Conservation (phyloP, 805 yeast genomes). For the Cyberlindnera nakhonratchasimensis region DNA sequence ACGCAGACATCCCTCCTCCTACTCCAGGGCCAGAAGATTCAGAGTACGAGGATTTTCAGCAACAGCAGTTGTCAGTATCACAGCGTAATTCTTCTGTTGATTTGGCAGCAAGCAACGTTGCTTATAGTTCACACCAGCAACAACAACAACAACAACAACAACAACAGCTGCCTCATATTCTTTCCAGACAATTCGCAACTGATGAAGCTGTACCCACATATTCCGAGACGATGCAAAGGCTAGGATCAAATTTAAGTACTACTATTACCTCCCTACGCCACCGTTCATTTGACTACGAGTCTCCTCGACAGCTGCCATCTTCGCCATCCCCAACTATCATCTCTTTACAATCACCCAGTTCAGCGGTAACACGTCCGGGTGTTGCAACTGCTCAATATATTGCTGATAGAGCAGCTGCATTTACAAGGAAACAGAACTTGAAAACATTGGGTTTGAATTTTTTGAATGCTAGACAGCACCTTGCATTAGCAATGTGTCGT, state of each 20-base stretch:
- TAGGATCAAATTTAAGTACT: not conserved
- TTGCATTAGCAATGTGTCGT: constrained; percentile 71
- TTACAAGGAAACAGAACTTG: constrained; percentile 25
- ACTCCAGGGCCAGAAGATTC: constrained; percentile 29
- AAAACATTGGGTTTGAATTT: constrained; percentile 68
- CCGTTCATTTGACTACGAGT: not conserved
- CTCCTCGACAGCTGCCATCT: not conserved
- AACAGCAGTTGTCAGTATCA: constrained; percentile 11
- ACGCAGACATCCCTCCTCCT: constrained; percentile 42
- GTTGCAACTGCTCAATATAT: constrained; percentile 13
- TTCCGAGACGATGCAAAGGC: constrained; percentile 1
- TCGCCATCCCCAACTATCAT: not conserved
- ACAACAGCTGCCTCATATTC: not conserved
- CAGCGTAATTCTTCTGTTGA: constrained; percentile 7
- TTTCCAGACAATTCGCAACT: not conserved
- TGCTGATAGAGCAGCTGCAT: constrained; percentile 13
- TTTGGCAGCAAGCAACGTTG: not conserved
- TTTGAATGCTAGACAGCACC: constrained; percentile 71
- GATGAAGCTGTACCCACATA: not conserved
- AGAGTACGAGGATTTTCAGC: constrained; percentile 25
- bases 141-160: constrained; percentile 3
- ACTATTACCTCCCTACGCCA: not conserved
- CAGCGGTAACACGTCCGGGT: constrained; percentile 5
- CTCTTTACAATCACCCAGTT: not conserved
- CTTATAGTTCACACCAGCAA: not conserved